Percentiles rank a stretch among this genome's conserved stretches.
These are phyloP conservation scores for Eremochloa ophiuroides DNA, from an alignment of 176 grass and related monocot species.

Conservation along the genomic window DNA sequence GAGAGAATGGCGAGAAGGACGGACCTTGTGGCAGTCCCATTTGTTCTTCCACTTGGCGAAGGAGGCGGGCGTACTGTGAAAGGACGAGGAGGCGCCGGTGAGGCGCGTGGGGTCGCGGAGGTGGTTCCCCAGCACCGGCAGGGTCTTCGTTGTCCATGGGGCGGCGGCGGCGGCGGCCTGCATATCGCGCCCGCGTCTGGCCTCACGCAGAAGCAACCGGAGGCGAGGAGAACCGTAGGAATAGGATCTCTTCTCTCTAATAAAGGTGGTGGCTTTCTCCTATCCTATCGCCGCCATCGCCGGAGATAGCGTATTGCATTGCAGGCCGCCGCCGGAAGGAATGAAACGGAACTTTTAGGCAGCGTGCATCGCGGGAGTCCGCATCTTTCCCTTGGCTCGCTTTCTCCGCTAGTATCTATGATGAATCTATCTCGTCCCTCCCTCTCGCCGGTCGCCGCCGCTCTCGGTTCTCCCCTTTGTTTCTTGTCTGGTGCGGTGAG, in stretches of 20 bases:
- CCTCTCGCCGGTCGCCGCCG: background rate
- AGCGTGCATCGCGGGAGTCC: constrained; percentile 4
- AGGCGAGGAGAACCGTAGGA: background rate
- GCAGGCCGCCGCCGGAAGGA: background rate
- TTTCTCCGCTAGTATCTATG: background rate
- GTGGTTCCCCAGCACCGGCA: constrained; percentile 34
- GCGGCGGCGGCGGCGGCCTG: constrained; percentile 24
- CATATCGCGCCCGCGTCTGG: constrained; percentile 19
- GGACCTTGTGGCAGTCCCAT: constrained; percentile 68
- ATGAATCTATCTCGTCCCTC: background rate
- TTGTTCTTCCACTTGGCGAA: constrained; percentile 74
- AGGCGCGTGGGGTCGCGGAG: constrained; percentile 12
- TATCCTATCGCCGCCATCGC: background rate
- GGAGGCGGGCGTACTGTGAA: constrained; percentile 56
- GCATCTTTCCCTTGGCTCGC: background rate
- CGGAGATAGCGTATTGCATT: background rate
- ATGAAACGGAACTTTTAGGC: constrained; percentile 17
- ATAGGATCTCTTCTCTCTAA: background rate
- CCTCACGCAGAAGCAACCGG: constrained; percentile 13
- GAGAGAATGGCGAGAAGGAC: background rate
- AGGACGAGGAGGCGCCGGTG: constrained; percentile 17
- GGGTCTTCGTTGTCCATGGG: constrained; percentile 42
- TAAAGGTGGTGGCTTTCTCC: background rate
- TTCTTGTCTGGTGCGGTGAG: background rate
- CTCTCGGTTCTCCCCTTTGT: background rate